These are phyloP conservation scores for Solanum bukasovii DNA, from an alignment of 257 asterid genomes.

Conservation along the genomic window DNA sequence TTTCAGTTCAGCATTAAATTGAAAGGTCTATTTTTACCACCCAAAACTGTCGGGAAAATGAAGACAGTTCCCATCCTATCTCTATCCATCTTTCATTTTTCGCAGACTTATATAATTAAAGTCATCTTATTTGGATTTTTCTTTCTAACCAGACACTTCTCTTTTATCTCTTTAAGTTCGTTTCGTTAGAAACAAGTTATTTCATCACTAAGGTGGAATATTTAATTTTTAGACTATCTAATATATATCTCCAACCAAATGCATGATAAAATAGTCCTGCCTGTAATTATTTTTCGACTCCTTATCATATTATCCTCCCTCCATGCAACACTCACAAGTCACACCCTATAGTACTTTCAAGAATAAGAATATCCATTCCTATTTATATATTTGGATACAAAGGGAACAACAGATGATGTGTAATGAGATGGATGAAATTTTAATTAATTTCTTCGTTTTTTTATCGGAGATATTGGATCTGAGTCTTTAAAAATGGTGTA, in stretches of 20 bases:
- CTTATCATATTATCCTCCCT: background rate
- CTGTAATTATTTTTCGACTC: too few relatives aligned
- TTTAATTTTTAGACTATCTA: too few relatives aligned
- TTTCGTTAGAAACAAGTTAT: background rate
- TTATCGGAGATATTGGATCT: background rate
- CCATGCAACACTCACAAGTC: background rate
- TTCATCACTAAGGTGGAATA: too few relatives aligned
- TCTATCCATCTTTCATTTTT: background rate
- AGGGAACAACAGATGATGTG: background rate
- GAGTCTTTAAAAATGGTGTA: background rate
- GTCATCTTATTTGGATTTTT: background rate
- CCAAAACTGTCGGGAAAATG: background rate
- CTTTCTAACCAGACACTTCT: background rate
- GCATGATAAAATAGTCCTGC: too few relatives aligned
- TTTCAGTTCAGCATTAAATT: conserved; percentile 3
- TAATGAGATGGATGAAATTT: background rate
- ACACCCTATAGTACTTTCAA: background rate
- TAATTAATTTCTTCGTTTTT: background rate
- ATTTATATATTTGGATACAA: background rate
- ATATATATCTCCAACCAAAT: too few relatives aligned
- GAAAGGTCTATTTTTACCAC: conserved; percentile 19
- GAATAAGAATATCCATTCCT: background rate
- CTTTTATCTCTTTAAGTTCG: too few relatives aligned
- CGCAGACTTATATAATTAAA: background rate
- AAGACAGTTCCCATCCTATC: background rate